These are phyloP conservation scores for Ceratocystis lukuohia DNA, from an alignment of 2,329 filamentous ascomycete genomes.

Conservation along the genomic window DNA sequence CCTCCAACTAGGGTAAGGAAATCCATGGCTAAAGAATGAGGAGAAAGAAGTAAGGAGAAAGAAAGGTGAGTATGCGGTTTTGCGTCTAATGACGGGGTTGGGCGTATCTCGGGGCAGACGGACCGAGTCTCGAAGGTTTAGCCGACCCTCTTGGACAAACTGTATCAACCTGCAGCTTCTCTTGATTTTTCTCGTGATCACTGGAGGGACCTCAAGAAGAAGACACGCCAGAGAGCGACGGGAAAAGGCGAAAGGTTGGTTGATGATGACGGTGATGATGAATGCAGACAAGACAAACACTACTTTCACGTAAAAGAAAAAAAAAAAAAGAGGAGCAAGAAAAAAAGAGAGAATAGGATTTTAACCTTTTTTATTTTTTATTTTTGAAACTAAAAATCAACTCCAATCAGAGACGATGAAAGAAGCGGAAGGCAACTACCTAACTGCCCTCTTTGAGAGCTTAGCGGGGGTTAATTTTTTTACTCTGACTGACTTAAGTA, in stretches of 20 bases:
- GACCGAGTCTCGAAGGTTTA: neutral
- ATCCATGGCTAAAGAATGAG: slow-evolving; percentile 20
- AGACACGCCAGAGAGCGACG: slow-evolving; percentile 11
- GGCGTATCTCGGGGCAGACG: no score
- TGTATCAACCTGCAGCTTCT: slow-evolving; percentile 3
- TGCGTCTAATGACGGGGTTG: no score
- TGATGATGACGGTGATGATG: slow-evolving; percentile 11
- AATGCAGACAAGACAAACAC: slow-evolving; percentile 1
- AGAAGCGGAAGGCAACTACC: neutral
- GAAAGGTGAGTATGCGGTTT: neutral
- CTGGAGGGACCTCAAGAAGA: slow-evolving; percentile 14
- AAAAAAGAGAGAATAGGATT: neutral
- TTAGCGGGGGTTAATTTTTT: slow-evolving; percentile 5
- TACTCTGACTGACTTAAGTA: neutral
- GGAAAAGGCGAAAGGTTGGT: neutral
- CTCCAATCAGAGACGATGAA: neutral
- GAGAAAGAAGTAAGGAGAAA: neutral
- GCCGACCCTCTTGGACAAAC: neutral
- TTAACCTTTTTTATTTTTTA: neutral
- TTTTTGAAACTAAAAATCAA: neutral
- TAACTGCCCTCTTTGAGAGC: neutral
- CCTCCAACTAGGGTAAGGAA: slow-evolving; percentile 29
- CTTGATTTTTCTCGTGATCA: slow-evolving; percentile 9
- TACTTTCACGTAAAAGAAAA: neutral
- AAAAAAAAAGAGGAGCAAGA: slow-evolving; percentile 1